Evolutionary conservation across 2,329 filamentous ascomycete genomes (phyloP).

Genomic region (Zasmidium citrigriseum): DNA sequence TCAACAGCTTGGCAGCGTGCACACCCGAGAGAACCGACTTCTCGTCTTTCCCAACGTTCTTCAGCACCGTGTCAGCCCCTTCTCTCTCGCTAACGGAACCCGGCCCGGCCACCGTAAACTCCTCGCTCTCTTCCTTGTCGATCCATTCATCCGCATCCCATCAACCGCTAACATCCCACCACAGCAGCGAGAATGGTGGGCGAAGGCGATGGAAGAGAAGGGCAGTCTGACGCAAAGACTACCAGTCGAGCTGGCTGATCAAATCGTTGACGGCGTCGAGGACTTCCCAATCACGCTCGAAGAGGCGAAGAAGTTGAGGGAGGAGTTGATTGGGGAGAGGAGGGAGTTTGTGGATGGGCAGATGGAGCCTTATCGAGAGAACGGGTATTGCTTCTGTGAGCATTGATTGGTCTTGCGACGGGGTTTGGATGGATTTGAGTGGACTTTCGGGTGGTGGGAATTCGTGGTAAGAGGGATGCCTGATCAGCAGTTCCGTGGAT

Average conservation of each 20-base stretch:
- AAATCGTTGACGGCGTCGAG: slow-evolving; percentile 25
- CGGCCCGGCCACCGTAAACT: slow-evolving; percentile 58
- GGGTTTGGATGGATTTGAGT: too few species aligned
- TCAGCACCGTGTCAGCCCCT: slow-evolving; percentile 55
- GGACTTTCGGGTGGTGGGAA: too few species aligned
- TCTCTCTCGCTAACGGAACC: slow-evolving; percentile 51
- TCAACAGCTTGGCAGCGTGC: slow-evolving; percentile 52
- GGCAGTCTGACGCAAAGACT: slow-evolving; percentile 15
- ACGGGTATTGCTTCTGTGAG: slow-evolving; percentile 7
- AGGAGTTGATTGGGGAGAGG: slow-evolving; percentile 32
- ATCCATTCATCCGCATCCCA: slow-evolving; percentile 54
- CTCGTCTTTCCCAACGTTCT: slow-evolving; percentile 57
- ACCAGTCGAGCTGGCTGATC: slow-evolving; percentile 28
- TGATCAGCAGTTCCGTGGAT: too few species aligned
- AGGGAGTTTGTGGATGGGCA: not conserved
- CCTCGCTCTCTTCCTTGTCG: slow-evolving; percentile 60
- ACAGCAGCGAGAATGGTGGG: slow-evolving; percentile 50
- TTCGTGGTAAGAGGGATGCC: too few species aligned
- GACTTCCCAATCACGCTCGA: slow-evolving; percentile 31
- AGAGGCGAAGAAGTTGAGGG: slow-evolving; percentile 26
- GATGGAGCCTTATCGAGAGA: not conserved
- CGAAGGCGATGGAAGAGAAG: slow-evolving; percentile 15
- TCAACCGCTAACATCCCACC: slow-evolving; percentile 55
- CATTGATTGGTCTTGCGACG: too few species aligned
- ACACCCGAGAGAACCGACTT: slow-evolving; percentile 50